Evolutionary conservation across 1,284 basidiomycete species (phyloP), one percentile per base, ranked within the genome.

Genomic region (Rhodotorula sp.): DNA sequence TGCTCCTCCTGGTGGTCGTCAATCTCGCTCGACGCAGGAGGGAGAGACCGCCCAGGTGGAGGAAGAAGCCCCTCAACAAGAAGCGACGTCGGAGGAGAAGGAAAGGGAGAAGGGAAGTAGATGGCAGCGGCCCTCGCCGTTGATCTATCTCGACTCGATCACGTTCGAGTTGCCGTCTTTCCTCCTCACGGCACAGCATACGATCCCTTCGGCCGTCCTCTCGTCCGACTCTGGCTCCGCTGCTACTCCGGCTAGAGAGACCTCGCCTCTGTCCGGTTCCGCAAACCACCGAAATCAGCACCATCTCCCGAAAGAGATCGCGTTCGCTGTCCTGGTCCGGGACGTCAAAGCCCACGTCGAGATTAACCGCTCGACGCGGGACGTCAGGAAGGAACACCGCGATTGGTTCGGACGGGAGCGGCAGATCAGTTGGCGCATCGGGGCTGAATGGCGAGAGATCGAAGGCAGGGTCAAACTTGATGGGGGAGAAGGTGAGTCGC

Each of bases 381-480:
- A 26, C 18, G 57, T 60, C 5, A 33, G 63, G 18, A 46, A 60
- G 45, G 62, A 69, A 44, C 77, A 77, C 56, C 26, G 54, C 14
- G 70, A 58, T 22, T 77, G 68, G 68, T 42, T 77, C 18, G 74
- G 74, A 10, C 62, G 26, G 29, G 62, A 62, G 29, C 29, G 69
- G 20, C n/a, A 54, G 24, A 49, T 72, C 15, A 72, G 57, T 6
- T 51, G 66, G 5, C 24, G 64, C n/a, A 67, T 46, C 0, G 60
- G 59, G 26, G 30, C 72, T 5, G 72, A 69, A 22, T 77, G 76
- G 68, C 60, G 64, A 12, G 70, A 75, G 53, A 58, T 77, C n/a
- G 77, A 75, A n/a, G 74, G 74, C 8, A 46, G 68, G 26, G 60
- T 75, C 8, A 57, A 67, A 30, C 68, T 67, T 30, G 55, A 74